Percentiles rank a stretch among this genome's conserved stretches.
phyloP scores from a whole-genome alignment of 768 basidiomycete genomes.

The Leccinum variicolor region DNA sequence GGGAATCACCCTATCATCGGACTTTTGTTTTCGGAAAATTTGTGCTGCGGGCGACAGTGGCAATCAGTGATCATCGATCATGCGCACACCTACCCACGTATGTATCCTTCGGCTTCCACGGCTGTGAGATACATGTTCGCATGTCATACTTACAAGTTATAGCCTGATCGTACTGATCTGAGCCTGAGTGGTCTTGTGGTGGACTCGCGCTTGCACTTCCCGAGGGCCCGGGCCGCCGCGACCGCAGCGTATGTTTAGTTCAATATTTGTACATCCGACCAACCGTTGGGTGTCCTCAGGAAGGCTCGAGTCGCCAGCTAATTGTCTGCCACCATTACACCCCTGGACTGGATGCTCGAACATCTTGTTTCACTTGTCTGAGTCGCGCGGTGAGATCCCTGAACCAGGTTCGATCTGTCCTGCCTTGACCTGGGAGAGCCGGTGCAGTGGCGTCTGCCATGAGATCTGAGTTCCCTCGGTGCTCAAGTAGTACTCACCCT shows the following conservation, averaged over 20 bases:
- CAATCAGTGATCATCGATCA: background rate
- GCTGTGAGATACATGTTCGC: background rate
- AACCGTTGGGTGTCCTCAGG: too few species aligned
- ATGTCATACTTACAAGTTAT: background rate
- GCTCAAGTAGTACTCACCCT: too few species aligned
- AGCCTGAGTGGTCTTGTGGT: too few species aligned
- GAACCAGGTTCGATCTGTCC: background rate
- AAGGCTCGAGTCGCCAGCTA: background rate
- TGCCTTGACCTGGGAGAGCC: too few species aligned
- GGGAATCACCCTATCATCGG: background rate
- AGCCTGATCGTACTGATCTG: background rate
- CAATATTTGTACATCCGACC: too few species aligned
- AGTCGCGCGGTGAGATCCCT: background rate
- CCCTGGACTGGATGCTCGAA: background rate
- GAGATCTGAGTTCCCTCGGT: too few species aligned
- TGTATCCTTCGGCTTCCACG: background rate
- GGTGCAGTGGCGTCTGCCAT: too few species aligned
- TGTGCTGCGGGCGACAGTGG: background rate
- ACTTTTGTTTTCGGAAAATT: background rate
- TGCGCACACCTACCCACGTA: background rate
- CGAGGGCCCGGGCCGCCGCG: too few species aligned
- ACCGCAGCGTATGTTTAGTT: too few species aligned
- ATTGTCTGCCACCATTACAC: background rate
- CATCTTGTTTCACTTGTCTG: background rate
- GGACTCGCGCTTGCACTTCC: too few species aligned